Conservation (phyloP, 768 basidiomycete genomes). For the Rossbeevera mucosa region DNA sequence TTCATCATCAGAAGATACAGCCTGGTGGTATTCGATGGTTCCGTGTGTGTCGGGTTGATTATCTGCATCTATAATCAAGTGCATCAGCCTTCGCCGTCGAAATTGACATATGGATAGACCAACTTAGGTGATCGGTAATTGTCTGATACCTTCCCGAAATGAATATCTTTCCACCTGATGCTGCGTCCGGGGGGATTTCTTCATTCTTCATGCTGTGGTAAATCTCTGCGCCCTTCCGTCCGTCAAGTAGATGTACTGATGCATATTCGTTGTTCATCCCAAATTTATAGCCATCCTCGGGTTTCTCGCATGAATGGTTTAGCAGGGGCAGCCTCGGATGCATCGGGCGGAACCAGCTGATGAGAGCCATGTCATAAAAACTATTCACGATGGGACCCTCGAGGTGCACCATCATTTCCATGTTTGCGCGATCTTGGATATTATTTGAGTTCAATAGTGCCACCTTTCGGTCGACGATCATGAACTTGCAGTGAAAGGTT, state of each 20-base stretch:
- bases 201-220: slow-evolving; percentile 18
- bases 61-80: slow-evolving; percentile 27
- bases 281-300: slow-evolving; percentile 36
- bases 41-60: slow-evolving; percentile 33
- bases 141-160: slow-evolving; percentile 34
- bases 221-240: slow-evolving; percentile 21
- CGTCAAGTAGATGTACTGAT: slow-evolving; percentile 27
- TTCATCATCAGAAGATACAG: slow-evolving; percentile 36
- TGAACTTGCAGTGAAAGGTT: slow-evolving; percentile 69
- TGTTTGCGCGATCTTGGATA: slow-evolving; percentile 53
- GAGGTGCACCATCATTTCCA: slow-evolving; percentile 64
- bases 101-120: slow-evolving; percentile 1
- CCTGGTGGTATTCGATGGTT: slow-evolving; percentile 25
- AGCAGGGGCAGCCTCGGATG: slow-evolving; percentile 43
- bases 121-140: slow-evolving; percentile 39
- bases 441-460: slow-evolving; percentile 66
- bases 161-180: slow-evolving; percentile 15
- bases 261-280: slow-evolving; percentile 32
- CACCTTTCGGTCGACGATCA: slow-evolving; percentile 64
- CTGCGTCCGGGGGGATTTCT: slow-evolving; percentile 7
- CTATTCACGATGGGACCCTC: slow-evolving; percentile 68
- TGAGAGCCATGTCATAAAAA: slow-evolving; percentile 64
- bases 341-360: slow-evolving; percentile 53
- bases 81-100: slow-evolving; percentile 8
- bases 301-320: slow-evolving; percentile 27